Evolutionary conservation across 495 filamentous ascomycete species (phyloP), one percentile per base, ranked within the genome.

Genomic region (Diplogelasinospora grovesii): DNA sequence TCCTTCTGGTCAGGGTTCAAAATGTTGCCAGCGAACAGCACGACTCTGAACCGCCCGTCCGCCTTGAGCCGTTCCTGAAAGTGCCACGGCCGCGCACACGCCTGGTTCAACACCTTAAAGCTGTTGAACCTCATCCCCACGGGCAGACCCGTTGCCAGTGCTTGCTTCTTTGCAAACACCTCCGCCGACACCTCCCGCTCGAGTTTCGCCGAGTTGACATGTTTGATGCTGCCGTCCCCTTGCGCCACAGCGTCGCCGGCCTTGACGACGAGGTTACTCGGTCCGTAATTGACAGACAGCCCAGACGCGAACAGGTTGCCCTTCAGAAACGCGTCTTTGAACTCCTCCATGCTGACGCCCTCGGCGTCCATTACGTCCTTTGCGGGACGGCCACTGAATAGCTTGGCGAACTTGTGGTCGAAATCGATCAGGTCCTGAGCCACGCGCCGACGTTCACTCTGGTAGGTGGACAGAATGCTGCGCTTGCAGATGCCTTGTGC

Each of bases 341-440:
- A 69, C 38, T 68, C 66, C 0, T 61, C 59, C 63, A 68, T 71
- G 39, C 52, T 65, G 20, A 68, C 59, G 3, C 65, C 63, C 36
- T 60, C 59, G 15, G 62, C 60, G 21, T 68, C 65, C 52, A 66
- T 57, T 29, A 65, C 19, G 25, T 66, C 66, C 48, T 63, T 67
- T 18, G 63, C 68, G 5, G 70, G 66, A 0, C 58, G 55, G 0
- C 65, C 68, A 0, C 64, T 65, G 35, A 72, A 72, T 4, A 74
- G 46, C 16, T 56, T 45, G 10, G 71, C 74, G 50, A 81, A 80
- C 22, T 63, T 69, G 35, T 76, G 74, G 53, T 89, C 85, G 50
- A 89, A 89, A 14, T 75, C 74, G 31, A 89, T 83, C 11, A 92
- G 69, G 37, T 85, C 76, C 35, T 85, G 69, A 3, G 85, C 85